Base-by-base conservation (phyloP, 225 moss, liverwort and hornwort species). In the Asterella californica region DNA sequence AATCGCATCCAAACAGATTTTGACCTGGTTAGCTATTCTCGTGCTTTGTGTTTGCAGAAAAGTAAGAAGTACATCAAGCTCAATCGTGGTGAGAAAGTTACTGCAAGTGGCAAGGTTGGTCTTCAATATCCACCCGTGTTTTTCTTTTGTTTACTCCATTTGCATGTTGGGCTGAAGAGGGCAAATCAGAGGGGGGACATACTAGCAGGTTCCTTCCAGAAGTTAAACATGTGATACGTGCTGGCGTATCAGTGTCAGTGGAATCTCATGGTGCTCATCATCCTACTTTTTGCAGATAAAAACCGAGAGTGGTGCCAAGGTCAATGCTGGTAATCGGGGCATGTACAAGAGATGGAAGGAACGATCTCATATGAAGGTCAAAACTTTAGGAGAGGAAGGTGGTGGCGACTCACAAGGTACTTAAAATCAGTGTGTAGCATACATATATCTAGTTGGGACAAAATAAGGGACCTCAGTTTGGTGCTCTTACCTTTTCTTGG, bases 321-420 rank as follows among this genome's bases (percentile, higher is more conserved):
- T 93, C 38, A 97, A 94, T 81, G 97, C 92, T 49, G 97, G 94
- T 14, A 97, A 93, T 77, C 88, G 91, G 32, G 93, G 94, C 38
- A 92, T 97, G 70, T 97, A 97, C 36, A 93, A 97, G 84, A 93
- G 93, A 69, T 97, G 97, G 97, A 91, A 95, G 61, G 94, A 97
- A 81, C 88, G 89, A 0, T 89, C 97, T 32, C 94, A 94, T 10
- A 92, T 91, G 89, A 90, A 79, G 46, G 82, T 97, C 30, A 84
- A 90, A 27, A 92, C 90, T 48, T 86, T 83, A 61, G 93, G 92
- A 72, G 94, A 93, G 25, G 94, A 87, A 78, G 85, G 54, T 46
- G 86, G 83, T 42, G 59, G 69, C 30, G 75, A 55, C 30, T 21
- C 34, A 36, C 53, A 24, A 75, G 75, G 75, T 75, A 75, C 36